Evolutionary conservation across 352 stramenopile genomes (phyloP), one percentile per base, ranked within the genome.

Genomic region (Phytophthora citrophthora): DNA sequence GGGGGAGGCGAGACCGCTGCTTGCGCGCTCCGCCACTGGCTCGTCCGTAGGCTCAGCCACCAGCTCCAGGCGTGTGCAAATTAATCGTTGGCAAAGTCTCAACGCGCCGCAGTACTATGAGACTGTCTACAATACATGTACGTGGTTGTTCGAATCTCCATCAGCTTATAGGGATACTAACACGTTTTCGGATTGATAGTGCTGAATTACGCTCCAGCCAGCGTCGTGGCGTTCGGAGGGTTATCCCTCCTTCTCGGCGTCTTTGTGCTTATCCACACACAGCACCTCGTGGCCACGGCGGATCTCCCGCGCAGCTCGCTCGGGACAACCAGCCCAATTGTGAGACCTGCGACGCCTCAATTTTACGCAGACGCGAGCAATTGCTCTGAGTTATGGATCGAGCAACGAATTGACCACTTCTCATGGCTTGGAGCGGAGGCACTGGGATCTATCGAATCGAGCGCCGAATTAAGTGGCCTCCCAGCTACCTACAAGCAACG

Each of bases 331-430:
- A 60, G 31, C 2, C 54, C 64, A 5, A n/a, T 65, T 7, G 55
- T 49, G n/a, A 32, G 10, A 1, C 10, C 31, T 29, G 26, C 47
- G 15, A 11, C 32, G 9, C 50, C 44, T 27, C 64, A 31, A 4
- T 53, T 91, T 23, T 61, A 31, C 10, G 78, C 82, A 12, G 72
- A 86, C 50, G 65, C 81, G 15, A 75, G 68, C 45, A 94, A 96
- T 72, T 97, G 91, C 71, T 84, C 84, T 0, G 77, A 93, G 70
- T 61, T 78, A n/a, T 97, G 76, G 76, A 91, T 97, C 48, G 79
- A 93, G 44, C 93, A 98, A 63, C 78, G 76, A 8, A 74, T 98
- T 18, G 92, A 98, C 56, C 92, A 98, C 68, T 98, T 98, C 56
- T 77, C 85, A 47, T 93, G 82, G 71, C 74, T 86, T 3, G 40